Evolutionary conservation across 805 yeast genomes (phyloP), one percentile per base, ranked within the genome.

Genomic region (Kuraishia floccosa): DNA sequence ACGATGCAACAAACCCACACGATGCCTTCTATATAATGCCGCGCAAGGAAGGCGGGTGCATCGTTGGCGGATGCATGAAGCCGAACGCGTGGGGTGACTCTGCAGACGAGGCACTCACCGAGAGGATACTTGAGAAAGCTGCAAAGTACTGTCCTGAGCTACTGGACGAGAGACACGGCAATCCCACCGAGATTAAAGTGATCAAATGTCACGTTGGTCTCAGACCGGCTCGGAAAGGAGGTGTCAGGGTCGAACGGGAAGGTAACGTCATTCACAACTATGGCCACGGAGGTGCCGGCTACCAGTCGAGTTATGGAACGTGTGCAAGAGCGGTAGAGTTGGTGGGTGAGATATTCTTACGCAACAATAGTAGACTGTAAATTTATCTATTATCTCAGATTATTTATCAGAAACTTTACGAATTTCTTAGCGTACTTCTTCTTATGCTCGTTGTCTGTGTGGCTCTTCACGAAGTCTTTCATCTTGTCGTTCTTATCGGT

Each of bases 261-360:
- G 44, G 43, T 1, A 38, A 35, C 13, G 49, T 76, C 15, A 62
- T 76, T 16, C 85, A 77, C 48, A 70, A 68, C 42, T 77, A 76
- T 47, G 84, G 85, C 2, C 80, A 83, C 19, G 83, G 73, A 6
- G 85, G 85, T 19, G 72, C 82, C 16, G 91, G 91, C 0, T 80
- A 71, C 50, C 93, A 83, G 56, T 44, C 44, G 31, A 43, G 49
- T 13, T 47, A 37, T 30, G 52, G 52, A 2, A 34, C 43, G 28
- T 47, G 47, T 25, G 42, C 44, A 23, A 39, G 35, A 28, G 52
- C 69, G 4, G 58, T 63, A 12, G 34, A 40, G 30, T 40, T 61
- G 12, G n/a, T n/a, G n/a, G 61, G 58, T 1, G 46, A 50, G 4
- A 47, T 12, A 50, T 21, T 28, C 15, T 16, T 19, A 20, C 20